Conservation (phyloP, 129 eudicot genomes). For the Artemisia tridentata region DNA sequence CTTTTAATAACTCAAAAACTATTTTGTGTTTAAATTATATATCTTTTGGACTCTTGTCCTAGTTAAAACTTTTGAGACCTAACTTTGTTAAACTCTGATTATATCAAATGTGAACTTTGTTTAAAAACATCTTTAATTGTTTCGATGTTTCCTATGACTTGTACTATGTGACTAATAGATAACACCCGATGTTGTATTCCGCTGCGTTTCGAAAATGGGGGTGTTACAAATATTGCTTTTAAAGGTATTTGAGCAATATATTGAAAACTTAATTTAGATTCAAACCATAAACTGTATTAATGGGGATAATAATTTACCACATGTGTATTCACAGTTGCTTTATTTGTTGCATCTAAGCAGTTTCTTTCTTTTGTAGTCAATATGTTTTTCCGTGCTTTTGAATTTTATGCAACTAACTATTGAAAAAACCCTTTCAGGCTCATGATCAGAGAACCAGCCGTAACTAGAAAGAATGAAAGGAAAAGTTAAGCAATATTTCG, state of each 20-base stretch:
- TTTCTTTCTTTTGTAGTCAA: constrained; percentile 29
- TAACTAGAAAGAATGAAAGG: constrained; percentile 50
- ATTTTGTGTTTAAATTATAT: too few relatives aligned
- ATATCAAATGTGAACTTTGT: too few relatives aligned
- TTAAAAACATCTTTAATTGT: too few relatives aligned
- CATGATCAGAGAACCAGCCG: constrained; percentile 63
- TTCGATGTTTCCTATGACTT: too few relatives aligned
- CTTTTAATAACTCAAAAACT: too few relatives aligned
- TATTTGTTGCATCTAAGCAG: constrained; percentile 22
- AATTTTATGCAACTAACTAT: constrained; percentile 32
- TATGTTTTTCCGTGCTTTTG: constrained; percentile 19
- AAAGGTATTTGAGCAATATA: not conserved
- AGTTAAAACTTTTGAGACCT: too few relatives aligned
- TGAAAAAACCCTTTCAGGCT: constrained; percentile 24
- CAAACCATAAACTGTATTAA: not conserved
- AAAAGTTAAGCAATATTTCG: constrained; percentile 1
- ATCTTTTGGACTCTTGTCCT: too few relatives aligned
- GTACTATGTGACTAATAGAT: too few relatives aligned
- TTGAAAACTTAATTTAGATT: not conserved
- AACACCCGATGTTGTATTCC: too few relatives aligned
- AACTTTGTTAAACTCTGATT: too few relatives aligned
- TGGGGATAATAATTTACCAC: constrained; percentile 38
- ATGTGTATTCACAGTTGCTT: constrained; percentile 31
- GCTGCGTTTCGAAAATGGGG: too few relatives aligned
- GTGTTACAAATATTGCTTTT: not conserved